Base-by-base conservation (phyloP, 306 rosid genomes). In the Echinosophora koreensis region DNA sequence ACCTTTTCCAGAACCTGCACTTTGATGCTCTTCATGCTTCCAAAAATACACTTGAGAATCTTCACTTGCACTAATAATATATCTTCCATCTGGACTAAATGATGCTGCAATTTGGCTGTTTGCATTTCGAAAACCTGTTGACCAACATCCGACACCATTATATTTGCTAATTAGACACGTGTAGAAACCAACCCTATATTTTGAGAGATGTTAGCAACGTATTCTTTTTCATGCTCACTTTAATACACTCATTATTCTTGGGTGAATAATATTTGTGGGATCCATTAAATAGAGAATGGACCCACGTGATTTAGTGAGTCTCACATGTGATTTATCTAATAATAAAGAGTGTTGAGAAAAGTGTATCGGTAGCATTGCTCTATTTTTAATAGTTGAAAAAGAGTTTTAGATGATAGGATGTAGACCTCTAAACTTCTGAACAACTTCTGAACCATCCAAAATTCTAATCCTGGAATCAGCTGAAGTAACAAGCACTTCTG, bases 381-480 rank as follows among this genome's bases (percentile, higher is more conserved):
- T 6, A 37, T 76, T 12, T 63, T 52, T 6, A 38, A 1, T 5
- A 8, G n/a, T 2, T 13, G 7, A 44, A 9, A 9, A 74, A 3
- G 8, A 34, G 11, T 28, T 65, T 44, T 4, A 30, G 22, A 22
- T 42, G 12, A 49, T 57, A 2, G 38, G 41, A 58, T 30, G 15
- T 18, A 42, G 42, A 92, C 97, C 97, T 89, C 5, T 79, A 34
- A 85, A 93, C 84, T 87, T 89, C 0, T 93, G 97, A 84, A 82
- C 78, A 1, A 84, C 56, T 16, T 84, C 85, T 51, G 89, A 73
- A 34, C 90, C 93, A 14, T 88, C 89, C 73, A 90, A 50, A 51
- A 89, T 82, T 57, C 93, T 86, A 75, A 88, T 83, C 46, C 93
- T 90, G 3, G 94, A 90, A 86, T 93, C 98, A 3, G 94, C 97